These are phyloP conservation scores for Oryza coarctata DNA, from an alignment of 176 grass and related monocot genomes.

Conservation along the genomic window DNA sequence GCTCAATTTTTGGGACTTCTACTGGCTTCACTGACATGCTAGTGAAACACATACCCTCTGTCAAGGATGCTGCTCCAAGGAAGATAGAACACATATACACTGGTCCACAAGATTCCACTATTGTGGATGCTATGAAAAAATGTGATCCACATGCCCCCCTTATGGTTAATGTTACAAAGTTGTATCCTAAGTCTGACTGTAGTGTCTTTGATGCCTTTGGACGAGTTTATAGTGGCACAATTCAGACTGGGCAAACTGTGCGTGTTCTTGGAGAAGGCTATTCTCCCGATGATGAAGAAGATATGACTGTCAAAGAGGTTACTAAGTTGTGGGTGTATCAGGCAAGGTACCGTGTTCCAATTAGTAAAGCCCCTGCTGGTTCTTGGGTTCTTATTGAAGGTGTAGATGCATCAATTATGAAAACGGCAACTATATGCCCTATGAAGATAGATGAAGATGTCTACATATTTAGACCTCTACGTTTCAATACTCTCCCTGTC, in stretches of 20 bases:
- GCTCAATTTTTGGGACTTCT: slow-evolving; percentile 88
- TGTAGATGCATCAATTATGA: slow-evolving; percentile 97
- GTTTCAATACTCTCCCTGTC: slow-evolving; percentile 88
- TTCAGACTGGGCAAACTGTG: slow-evolving; percentile 92
- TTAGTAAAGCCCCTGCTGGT: slow-evolving; percentile 86
- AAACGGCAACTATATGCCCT: slow-evolving; percentile 97
- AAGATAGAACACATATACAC: slow-evolving; percentile 92
- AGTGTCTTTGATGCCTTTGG: slow-evolving; percentile 99
- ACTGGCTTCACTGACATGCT: slow-evolving; percentile 97
- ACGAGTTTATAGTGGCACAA: slow-evolving; percentile 86
- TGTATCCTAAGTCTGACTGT: slow-evolving; percentile 94
- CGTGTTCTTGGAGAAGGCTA: slow-evolving; percentile 94
- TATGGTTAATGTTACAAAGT: slow-evolving; percentile 93
- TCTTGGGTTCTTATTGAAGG: slow-evolving; percentile 99
- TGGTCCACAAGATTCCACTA: slow-evolving; percentile 72
- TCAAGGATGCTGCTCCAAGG: slow-evolving; percentile 76
- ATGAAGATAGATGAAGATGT: slow-evolving; percentile 87
- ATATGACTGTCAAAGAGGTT: slow-evolving; percentile 98
- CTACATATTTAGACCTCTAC: slow-evolving; percentile 92
- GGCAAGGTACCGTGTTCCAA: slow-evolving; percentile 89
- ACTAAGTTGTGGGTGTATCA: slow-evolving; percentile 99
- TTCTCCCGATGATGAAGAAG: slow-evolving; percentile 98
- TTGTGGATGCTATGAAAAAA: slow-evolving; percentile 76
- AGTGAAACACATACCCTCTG: slow-evolving; percentile 88
- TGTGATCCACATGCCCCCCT: slow-evolving; percentile 82